These are phyloP conservation scores for Aspergillus sp. DNA, from an alignment of 2,329 filamentous ascomycete species.

Conservation along the genomic window DNA sequence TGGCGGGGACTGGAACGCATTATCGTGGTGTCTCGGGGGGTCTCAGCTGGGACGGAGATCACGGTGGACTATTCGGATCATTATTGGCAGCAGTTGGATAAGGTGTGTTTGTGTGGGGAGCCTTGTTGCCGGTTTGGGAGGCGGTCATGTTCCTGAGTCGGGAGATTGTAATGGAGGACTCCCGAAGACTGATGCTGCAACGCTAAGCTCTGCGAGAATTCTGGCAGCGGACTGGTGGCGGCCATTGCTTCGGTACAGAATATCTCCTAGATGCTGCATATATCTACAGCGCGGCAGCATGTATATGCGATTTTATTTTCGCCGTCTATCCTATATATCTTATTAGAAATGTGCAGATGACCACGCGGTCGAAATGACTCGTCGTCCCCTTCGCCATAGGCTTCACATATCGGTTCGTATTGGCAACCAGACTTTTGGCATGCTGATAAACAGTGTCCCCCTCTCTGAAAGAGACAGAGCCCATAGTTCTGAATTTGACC, in stretches of 20 bases:
- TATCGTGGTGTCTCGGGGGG: slow-evolving; percentile 56
- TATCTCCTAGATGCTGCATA: slow-evolving; percentile 53
- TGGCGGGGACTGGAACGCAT: slow-evolving; percentile 57
- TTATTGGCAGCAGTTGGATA: slow-evolving; percentile 58
- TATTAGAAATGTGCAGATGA: slow-evolving; percentile 54
- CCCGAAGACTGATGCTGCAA: slow-evolving; percentile 51
- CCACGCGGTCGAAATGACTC: slow-evolving; percentile 48
- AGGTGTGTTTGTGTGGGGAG: slow-evolving; percentile 56
- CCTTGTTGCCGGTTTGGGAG: slow-evolving; percentile 42
- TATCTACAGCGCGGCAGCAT: slow-evolving; percentile 45
- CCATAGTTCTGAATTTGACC: background rate
- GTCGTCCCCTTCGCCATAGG: slow-evolving; percentile 43
- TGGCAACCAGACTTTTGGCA: background rate
- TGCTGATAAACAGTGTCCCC: background rate
- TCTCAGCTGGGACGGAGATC: slow-evolving; percentile 54
- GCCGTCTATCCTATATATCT: slow-evolving; percentile 51
- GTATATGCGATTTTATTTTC: slow-evolving; percentile 48
- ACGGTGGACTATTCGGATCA: slow-evolving; percentile 60
- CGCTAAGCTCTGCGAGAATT: slow-evolving; percentile 50
- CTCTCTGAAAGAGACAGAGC: background rate
- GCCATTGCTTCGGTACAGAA: slow-evolving; percentile 39
- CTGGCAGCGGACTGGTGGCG: slow-evolving; percentile 41
- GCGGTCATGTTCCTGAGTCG: too few species aligned
- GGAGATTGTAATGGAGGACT: too few species aligned
- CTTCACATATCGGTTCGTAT: slow-evolving; percentile 1